These are phyloP conservation scores for Sinapis alba DNA, from an alignment of 441 rosid genomes.

Conservation along the genomic window DNA sequence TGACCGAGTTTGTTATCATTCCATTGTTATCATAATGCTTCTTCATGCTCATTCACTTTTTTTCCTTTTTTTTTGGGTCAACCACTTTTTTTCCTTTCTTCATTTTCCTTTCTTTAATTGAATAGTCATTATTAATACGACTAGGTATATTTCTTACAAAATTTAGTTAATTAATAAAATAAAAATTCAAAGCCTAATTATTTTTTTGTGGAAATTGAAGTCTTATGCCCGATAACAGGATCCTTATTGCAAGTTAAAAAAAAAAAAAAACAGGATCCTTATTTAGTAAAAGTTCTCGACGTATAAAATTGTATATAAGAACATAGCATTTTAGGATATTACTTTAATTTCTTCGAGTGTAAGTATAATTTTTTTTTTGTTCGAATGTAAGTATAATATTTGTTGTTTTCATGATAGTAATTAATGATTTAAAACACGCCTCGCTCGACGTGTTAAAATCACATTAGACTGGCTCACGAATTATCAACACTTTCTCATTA, in stretches of 20 bases:
- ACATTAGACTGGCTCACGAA: background rate
- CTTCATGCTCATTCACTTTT: slow-evolving; percentile 28
- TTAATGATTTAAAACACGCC: background rate
- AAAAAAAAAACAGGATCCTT: too few relatives aligned
- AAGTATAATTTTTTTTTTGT: too few relatives aligned
- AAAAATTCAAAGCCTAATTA: background rate
- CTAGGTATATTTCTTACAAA: background rate
- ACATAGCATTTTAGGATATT: too few relatives aligned
- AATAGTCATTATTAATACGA: background rate
- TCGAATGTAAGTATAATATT: too few relatives aligned
- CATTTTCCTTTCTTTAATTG: slow-evolving; percentile 21
- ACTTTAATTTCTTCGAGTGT: background rate
- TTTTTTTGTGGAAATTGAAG: background rate
- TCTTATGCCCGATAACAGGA: background rate
- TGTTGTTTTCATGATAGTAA: background rate
- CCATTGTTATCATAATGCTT: slow-evolving; percentile 32
- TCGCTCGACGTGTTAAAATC: background rate
- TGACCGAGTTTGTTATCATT: slow-evolving; percentile 27
- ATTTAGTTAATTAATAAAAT: background rate
- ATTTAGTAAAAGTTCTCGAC: background rate
- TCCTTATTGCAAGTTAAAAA: too few relatives aligned
- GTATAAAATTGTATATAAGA: background rate
- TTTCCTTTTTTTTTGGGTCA: too few relatives aligned
- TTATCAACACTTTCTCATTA: background rate
- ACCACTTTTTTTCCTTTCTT: too few relatives aligned